A percentile compares a stretch with the other conserved stretches of the same genome.
phyloP scores from a whole-genome alignment of 2,329 filamentous ascomycete species.

The Volutella citrinella region DNA sequence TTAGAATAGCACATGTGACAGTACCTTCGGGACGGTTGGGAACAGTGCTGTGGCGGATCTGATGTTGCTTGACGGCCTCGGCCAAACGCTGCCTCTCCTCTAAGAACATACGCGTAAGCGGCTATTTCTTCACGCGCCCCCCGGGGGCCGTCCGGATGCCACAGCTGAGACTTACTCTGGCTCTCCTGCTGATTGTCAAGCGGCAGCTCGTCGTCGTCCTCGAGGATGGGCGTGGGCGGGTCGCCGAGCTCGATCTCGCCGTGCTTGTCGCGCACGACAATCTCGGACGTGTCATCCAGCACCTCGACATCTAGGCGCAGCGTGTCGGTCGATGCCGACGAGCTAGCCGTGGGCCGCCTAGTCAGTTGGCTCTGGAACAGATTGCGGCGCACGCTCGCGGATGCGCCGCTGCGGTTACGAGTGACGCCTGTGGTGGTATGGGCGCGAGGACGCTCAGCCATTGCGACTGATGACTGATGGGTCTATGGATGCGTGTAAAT shows the following conservation, averaged over 20 bases:
- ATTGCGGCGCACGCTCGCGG: slow-evolving; percentile 37
- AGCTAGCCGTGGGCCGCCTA: slow-evolving; percentile 49
- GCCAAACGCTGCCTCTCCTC: slow-evolving; percentile 59
- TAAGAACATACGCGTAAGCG: slow-evolving; percentile 26
- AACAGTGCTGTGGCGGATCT: slow-evolving; percentile 50
- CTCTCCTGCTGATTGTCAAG: slow-evolving; percentile 56
- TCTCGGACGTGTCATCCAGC: slow-evolving; percentile 48
- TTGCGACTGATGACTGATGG: too few relatives aligned
- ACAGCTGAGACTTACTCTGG: slow-evolving; percentile 49
- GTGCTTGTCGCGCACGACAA: slow-evolving; percentile 61
- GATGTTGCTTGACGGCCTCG: slow-evolving; percentile 60
- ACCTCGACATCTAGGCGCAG: slow-evolving; percentile 47
- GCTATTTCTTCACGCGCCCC: background rate
- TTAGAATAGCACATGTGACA: too few relatives aligned
- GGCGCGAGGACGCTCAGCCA: slow-evolving; percentile 23
- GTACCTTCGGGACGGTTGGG: slow-evolving; percentile 65
- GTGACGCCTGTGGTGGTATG: slow-evolving; percentile 17
- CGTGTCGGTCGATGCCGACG: slow-evolving; percentile 40
- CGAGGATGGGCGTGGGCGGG: slow-evolving; percentile 49
- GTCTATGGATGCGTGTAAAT: too few relatives aligned
- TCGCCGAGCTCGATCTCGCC: slow-evolving; percentile 62
- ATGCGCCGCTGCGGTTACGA: slow-evolving; percentile 9
- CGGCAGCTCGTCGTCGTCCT: slow-evolving; percentile 53
- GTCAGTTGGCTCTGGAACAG: slow-evolving; percentile 60
- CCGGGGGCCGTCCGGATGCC: background rate